Evolutionary conservation across 305 asterid genomes (phyloP).

Genomic region (Fraxinus paxiana): DNA sequence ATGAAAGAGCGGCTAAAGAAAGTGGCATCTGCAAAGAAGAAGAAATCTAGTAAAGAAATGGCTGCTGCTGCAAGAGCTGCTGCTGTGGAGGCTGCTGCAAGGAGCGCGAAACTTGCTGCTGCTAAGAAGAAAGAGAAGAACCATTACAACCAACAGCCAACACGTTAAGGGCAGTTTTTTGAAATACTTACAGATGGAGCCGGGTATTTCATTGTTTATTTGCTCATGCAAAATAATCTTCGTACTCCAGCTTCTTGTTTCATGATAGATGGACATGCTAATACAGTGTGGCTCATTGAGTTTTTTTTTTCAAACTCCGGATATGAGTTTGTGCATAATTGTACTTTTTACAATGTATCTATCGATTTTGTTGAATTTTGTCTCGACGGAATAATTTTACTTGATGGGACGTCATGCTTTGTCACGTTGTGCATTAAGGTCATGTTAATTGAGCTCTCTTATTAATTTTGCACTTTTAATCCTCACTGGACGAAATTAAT

Average conservation of each 20-base stretch:
- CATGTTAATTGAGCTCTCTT: background rate
- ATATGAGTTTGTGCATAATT: background rate
- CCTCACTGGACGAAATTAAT: background rate
- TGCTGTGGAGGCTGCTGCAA: constrained; percentile 83
- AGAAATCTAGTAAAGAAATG: constrained; percentile 68
- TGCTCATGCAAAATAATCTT: background rate
- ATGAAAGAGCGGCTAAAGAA: constrained; percentile 70
- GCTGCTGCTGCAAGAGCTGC: constrained; percentile 78
- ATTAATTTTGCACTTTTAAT: background rate
- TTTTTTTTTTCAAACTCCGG: background rate
- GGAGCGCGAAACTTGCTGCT: constrained; percentile 71
- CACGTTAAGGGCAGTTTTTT: constrained; percentile 36
- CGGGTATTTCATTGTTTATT: background rate
- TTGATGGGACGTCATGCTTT: background rate
- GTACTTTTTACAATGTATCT: background rate
- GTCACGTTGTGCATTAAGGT: background rate
- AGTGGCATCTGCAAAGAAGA: constrained; percentile 66
- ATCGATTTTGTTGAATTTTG: background rate
- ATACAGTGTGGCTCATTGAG: background rate
- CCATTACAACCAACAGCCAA: constrained; percentile 87
- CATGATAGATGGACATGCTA: background rate
- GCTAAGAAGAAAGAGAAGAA: constrained; percentile 91
- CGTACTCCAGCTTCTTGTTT: background rate
- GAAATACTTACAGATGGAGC: constrained; percentile 7
- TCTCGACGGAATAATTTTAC: background rate